Conservation (phyloP, 2,329 filamentous ascomycete genomes). For the Cordyceps sp. region DNA sequence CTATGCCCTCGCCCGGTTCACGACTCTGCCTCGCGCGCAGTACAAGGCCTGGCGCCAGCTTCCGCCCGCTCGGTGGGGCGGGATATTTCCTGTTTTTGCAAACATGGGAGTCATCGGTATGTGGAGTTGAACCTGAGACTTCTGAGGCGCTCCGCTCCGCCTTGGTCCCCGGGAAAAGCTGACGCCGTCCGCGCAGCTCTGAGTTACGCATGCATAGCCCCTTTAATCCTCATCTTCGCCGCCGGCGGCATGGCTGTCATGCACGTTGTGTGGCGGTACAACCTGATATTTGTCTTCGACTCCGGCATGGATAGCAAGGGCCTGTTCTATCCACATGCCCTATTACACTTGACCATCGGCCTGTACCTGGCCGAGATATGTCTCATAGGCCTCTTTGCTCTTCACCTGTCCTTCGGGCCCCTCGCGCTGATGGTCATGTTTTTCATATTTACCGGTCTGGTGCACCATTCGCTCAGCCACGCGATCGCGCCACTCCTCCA, state of each 20-base stretch:
- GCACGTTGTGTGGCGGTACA: conserved; percentile 81
- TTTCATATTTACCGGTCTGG: conserved; percentile 58
- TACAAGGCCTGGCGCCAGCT: conserved; percentile 64
- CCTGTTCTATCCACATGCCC: conserved; percentile 68
- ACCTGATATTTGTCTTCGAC: conserved; percentile 75
- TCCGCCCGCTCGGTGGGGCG: conserved; percentile 67
- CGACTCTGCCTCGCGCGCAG: conserved; percentile 66
- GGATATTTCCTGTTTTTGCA: conserved; percentile 64
- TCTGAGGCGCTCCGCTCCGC: no score
- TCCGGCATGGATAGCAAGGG: conserved; percentile 75
- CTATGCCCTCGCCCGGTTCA: conserved; percentile 48
- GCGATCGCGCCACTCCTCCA: conserved; percentile 62
- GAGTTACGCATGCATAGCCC: conserved; percentile 74
- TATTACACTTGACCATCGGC: conserved; percentile 73
- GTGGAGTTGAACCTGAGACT: conserved; percentile 12
- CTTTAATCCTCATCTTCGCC: conserved; percentile 69
- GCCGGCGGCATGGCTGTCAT: conserved; percentile 64
- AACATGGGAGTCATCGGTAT: conserved; percentile 65
- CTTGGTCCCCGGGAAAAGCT: no score
- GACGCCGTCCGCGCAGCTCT: conserved; percentile 36
- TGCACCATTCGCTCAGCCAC: conserved; percentile 57
- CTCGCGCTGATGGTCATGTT: conserved; percentile 62
- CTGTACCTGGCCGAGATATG: conserved; percentile 72
- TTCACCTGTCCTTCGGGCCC: conserved; percentile 49
- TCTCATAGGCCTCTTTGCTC: conserved; percentile 69